A percentile compares a stretch with the other conserved stretches of the same genome.
These are phyloP conservation scores for Trichoderma gamsii DNA, from an alignment of 495 filamentous ascomycete genomes.

Conservation along the genomic window DNA sequence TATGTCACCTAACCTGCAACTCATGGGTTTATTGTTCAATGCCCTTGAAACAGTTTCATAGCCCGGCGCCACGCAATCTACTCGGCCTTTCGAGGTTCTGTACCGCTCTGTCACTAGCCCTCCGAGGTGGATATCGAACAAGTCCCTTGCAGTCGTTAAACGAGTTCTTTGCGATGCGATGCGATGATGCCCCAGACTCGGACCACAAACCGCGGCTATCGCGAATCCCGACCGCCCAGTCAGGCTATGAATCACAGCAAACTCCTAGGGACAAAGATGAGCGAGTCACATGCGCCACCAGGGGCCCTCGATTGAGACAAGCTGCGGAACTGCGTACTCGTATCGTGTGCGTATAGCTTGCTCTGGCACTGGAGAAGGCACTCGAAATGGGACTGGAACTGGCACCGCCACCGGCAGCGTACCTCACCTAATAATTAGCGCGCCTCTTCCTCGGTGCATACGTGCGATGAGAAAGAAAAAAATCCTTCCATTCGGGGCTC, in stretches of 20 bases:
- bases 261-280: background rate
- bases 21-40: too few relatives aligned
- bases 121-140: too few relatives aligned
- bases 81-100: too few relatives aligned
- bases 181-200: background rate
- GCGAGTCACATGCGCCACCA: conserved; percentile 5
- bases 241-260: background rate
- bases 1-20: too few relatives aligned
- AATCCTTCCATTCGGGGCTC: conserved; percentile 3
- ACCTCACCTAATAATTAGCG: background rate
- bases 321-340: conserved; percentile 4
- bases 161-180: background rate
- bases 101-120: too few relatives aligned
- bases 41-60: too few relatives aligned
- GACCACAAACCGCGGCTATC: background rate
- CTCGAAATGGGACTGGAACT: background rate
- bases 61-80: too few relatives aligned
- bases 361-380: too few relatives aligned
- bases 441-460: background rate
- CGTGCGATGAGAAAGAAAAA: background rate
- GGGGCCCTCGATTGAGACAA: background rate
- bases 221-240: background rate
- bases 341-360: background rate
- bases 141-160: too few relatives aligned
- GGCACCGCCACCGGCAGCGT: background rate